Conservation (phyloP, 169 alveolate genomes). For the Eimeria falciformis region DNA sequence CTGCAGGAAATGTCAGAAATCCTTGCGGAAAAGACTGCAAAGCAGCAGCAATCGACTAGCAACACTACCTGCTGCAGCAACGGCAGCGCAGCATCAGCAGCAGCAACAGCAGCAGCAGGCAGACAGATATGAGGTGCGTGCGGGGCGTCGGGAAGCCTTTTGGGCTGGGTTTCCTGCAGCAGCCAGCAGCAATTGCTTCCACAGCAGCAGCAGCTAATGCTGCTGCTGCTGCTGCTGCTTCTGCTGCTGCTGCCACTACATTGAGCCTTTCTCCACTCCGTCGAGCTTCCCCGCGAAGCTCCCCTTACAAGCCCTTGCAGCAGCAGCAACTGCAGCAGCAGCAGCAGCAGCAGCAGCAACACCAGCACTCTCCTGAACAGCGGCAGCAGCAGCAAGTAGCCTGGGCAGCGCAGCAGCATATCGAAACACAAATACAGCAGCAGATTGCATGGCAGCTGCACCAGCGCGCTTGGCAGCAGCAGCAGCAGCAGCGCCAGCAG, state of each 20-base stretch:
- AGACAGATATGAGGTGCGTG: neutral
- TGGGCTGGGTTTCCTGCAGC: neutral
- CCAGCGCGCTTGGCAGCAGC: constrained; percentile 33
- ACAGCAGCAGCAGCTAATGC: no score
- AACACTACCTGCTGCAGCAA: neutral
- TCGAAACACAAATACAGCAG: constrained; percentile 12
- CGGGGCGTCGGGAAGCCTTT: neutral
- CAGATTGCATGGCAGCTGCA: constrained; percentile 37
- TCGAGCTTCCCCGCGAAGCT: neutral
- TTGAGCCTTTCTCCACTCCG: no score
- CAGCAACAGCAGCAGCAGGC: neutral
- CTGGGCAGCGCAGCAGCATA: constrained; percentile 10
- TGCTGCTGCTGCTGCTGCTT: no score
- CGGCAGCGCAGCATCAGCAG: neutral
- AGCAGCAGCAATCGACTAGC: no score
- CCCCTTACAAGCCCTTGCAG: neutral
- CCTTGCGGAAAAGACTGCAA: neutral
- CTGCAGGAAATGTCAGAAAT: neutral
- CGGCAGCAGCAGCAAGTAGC: neutral
- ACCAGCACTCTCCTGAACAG: neutral
- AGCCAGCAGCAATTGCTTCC: no score
- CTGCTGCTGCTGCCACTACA: no score
- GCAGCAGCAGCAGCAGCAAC: neutral
- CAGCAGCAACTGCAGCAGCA: constrained; percentile 20
- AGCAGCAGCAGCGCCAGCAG: constrained; percentile 49